Evolutionary conservation across 2,329 filamentous ascomycete genomes (phyloP).

Genomic region (Monosporascus sp.): DNA sequence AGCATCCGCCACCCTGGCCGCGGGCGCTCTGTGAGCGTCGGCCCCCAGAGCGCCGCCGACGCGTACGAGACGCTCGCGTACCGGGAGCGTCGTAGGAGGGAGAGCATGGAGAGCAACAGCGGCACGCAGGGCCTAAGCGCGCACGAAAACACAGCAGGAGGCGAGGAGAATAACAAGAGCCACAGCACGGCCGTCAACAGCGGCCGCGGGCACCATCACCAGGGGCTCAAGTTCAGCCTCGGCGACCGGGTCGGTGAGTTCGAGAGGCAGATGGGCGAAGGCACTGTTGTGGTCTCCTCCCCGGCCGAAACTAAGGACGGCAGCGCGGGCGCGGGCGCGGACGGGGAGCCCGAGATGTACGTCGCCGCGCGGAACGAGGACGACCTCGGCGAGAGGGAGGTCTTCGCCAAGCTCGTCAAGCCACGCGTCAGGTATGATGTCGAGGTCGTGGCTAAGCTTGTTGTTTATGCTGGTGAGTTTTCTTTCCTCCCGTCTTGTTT

Average conservation of each 20-base stretch:
- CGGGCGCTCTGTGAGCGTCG: constrained; percentile 79
- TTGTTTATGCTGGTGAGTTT: constrained; percentile 81
- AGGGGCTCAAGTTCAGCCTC: constrained; percentile 33
- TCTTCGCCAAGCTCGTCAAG: constrained; percentile 79
- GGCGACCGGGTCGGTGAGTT: constrained; percentile 52
- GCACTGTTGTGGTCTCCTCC: constrained; percentile 38
- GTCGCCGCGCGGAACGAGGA: constrained; percentile 45
- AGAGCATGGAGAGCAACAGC: constrained; percentile 50
- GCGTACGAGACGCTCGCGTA: constrained; percentile 94
- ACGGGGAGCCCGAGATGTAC: constrained; percentile 32
- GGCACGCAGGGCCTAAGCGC: constrained; percentile 34
- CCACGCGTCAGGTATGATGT: constrained; percentile 93
- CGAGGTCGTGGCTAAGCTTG: constrained; percentile 94
- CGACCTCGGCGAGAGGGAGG: constrained; percentile 63
- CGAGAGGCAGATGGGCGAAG: constrained; percentile 70
- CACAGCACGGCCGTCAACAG: constrained; percentile 8
- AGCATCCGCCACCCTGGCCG: constrained; percentile 75
- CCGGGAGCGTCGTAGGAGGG: constrained; percentile 59
- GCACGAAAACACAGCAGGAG: neutral
- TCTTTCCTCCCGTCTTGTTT: constrained; percentile 2
- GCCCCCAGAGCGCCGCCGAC: constrained; percentile 92
- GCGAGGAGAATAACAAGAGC: constrained; percentile 25
- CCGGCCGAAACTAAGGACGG: constrained; percentile 25
- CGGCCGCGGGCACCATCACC: constrained; percentile 7
- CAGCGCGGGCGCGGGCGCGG: constrained; percentile 1